phyloP scores from a whole-genome alignment of 2,329 filamentous ascomycete species.

The Fusarium domesticum region DNA sequence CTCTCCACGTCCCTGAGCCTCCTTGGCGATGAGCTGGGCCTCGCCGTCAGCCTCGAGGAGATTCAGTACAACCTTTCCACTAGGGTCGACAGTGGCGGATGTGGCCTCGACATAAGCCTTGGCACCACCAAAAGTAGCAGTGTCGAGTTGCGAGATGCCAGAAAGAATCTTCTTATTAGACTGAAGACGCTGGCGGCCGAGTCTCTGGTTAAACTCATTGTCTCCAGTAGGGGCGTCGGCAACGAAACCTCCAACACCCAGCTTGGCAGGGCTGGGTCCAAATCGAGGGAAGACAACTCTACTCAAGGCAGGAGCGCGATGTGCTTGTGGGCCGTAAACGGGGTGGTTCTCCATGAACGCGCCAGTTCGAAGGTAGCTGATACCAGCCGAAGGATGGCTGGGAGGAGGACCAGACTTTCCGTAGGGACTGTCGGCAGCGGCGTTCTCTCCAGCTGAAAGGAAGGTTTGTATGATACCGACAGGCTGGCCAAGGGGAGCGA shows the following conservation, averaged over 20 bases:
- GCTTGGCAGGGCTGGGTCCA: constrained; percentile 36
- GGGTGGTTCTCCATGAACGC: constrained; percentile 59
- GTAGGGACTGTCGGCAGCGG: constrained; percentile 42
- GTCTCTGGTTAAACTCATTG: constrained; percentile 40
- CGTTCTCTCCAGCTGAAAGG: constrained; percentile 24
- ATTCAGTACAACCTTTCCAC: constrained; percentile 47
- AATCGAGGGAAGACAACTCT: constrained; percentile 49
- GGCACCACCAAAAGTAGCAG: constrained; percentile 47
- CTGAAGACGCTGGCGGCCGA: constrained; percentile 13
- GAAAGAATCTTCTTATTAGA: constrained; percentile 28
- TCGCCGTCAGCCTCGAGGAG: constrained; percentile 40
- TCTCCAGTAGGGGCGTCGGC: constrained; percentile 42
- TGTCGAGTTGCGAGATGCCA: constrained; percentile 45
- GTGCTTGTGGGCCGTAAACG: constrained; percentile 56
- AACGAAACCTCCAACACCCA: constrained; percentile 57
- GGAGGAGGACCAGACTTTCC: constrained; percentile 54
- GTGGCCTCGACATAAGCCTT: constrained; percentile 52
- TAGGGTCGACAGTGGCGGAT: constrained; percentile 46
- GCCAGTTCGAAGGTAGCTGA: constrained; percentile 58
- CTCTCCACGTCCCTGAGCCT: constrained; percentile 38
- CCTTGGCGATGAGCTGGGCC: constrained; percentile 45
- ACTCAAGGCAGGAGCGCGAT: constrained; percentile 47
- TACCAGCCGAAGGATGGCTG: constrained; percentile 60
- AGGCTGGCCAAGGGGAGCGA: constrained; percentile 49
- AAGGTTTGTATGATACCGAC: constrained; percentile 29